These are phyloP conservation scores for Yamadazyma olivae DNA, from an alignment of 805 yeast genomes.

Conservation along the genomic window DNA sequence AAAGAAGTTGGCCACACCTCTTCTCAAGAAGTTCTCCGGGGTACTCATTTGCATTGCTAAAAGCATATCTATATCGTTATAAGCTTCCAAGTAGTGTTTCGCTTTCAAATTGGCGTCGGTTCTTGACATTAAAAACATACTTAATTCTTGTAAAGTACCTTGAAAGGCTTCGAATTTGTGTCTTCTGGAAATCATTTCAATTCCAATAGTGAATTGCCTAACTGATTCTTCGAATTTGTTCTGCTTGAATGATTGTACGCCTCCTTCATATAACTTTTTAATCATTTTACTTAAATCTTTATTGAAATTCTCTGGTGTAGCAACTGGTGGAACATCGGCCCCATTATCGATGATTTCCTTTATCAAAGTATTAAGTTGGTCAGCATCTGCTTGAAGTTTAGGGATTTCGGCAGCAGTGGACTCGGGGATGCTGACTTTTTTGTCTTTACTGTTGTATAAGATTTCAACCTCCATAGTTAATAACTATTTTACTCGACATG, in stretches of 20 bases:
- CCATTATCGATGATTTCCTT: constrained; percentile 39
- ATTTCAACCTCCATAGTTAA: constrained; percentile 6
- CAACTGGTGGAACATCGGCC: constrained; percentile 50
- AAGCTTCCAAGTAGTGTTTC: constrained; percentile 55
- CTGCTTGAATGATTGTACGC: constrained; percentile 53
- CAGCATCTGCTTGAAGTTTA: constrained; percentile 38
- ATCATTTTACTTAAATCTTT: constrained; percentile 55
- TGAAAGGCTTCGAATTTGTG: constrained; percentile 74
- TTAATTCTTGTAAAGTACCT: constrained; percentile 64
- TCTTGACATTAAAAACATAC: constrained; percentile 64
- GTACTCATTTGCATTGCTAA: constrained; percentile 54
- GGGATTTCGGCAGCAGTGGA: constrained; percentile 20
- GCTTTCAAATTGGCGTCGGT: constrained; percentile 64
- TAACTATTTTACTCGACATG: not conserved
- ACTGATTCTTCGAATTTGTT: constrained; percentile 57
- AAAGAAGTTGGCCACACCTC: constrained; percentile 61
- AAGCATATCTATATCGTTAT: constrained; percentile 66
- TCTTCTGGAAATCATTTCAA: constrained; percentile 66
- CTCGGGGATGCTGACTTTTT: constrained; percentile 19
- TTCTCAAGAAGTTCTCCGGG: constrained; percentile 71
- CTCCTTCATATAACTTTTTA: constrained; percentile 63
- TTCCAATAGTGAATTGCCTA: constrained; percentile 61
- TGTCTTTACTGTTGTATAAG: constrained; percentile 26
- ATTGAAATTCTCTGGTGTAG: constrained; percentile 56
- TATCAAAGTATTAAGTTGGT: constrained; percentile 36